phyloP scores from a whole-genome alignment of 2,329 filamentous ascomycete genomes.

The Aspergillus ibericus region DNA sequence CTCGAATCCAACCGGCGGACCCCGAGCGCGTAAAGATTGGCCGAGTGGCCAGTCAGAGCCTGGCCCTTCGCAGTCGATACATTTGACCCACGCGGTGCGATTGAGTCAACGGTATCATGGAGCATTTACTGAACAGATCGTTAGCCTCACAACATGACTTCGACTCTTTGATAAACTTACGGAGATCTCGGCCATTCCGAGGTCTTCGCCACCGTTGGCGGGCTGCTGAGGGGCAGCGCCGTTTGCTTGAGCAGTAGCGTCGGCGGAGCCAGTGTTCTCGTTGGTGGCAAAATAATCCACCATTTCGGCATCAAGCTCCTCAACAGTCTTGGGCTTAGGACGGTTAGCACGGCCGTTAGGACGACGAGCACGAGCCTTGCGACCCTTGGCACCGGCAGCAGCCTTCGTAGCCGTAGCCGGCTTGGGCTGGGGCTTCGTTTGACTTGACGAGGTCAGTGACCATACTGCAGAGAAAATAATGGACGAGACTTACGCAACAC shows the following conservation, averaged over 20 bases:
- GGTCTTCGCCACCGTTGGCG: constrained; percentile 52
- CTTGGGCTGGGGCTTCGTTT: constrained; percentile 75
- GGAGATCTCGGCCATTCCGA: constrained; percentile 59
- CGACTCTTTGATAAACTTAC: constrained; percentile 32
- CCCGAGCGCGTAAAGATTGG: constrained; percentile 1
- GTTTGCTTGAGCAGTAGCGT: constrained; percentile 46
- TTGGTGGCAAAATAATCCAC: constrained; percentile 75
- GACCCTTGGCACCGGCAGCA: constrained; percentile 52
- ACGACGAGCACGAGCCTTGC: constrained; percentile 48
- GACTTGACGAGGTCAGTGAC: constrained; percentile 38
- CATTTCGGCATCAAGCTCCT: constrained; percentile 98
- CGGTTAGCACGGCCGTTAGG: constrained; percentile 61
- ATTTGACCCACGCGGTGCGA: constrained; percentile 10
- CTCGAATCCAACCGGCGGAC: constrained; percentile 9
- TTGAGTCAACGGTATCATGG: constrained; percentile 10
- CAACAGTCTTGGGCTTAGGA: constrained; percentile 81
- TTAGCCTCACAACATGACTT: neutral
- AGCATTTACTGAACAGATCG: constrained; percentile 16
- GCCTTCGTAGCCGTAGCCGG: constrained; percentile 75
- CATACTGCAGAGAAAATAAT: neutral
- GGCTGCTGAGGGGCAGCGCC: constrained; percentile 51
- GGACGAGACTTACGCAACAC: constrained; percentile 63
- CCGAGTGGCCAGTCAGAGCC: constrained; percentile 1
- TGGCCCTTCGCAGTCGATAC: neutral
- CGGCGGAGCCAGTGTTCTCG: constrained; percentile 39